Evolutionary conservation across 495 filamentous ascomycete genomes (phyloP), one percentile per base, ranked within the genome.

Genomic region (Clavariopsis aquatica): DNA sequence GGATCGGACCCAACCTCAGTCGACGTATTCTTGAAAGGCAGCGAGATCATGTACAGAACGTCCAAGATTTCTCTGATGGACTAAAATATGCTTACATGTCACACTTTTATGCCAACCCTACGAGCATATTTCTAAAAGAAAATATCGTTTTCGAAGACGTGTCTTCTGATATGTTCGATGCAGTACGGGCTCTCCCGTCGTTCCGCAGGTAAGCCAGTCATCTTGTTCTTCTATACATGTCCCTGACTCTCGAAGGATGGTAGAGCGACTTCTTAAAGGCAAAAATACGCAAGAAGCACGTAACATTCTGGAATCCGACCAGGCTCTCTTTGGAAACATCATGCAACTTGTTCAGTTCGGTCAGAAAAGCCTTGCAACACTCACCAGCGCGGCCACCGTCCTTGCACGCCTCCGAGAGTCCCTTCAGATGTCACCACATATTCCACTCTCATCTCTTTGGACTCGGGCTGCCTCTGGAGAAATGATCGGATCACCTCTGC

Each of bases 31-130:
- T 97, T 49, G 88, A 91, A 43, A 85, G 88, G 45, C 92, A 96
- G 69, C 85, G 79, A 63, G 88, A 96, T 68, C 88, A 92, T 70
- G 87, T 92, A n/a, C 91, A 92, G 57, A 93, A 88, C 64, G 85
- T 92, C n/a, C 86, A 90, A 51, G 83, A 84, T 1, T 94, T 97
- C 75, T 81, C 87, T 62, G 84, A 83, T 65, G 87, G 90, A 52
- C 73, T 96, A 3, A 95, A 96, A 89, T 97, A 97, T 76, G 85
- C 87, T 15, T 93, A 94, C 68, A 97, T 98, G 93, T 91, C 88
- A 28, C 91, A 96, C 74, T 97, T 96, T 73, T 98, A 93, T 71
- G 90, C 90, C 43, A 96, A 98, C 73, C 84, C 90, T 0, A 77
- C 96, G n/a, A 89, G 89, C 46, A 76, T 91, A 19, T 78, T 96